Evolutionary conservation across 164 flowering plant species (phyloP), one percentile per base, ranked within the genome.

Genomic region (Nymphaea thermarum): DNA sequence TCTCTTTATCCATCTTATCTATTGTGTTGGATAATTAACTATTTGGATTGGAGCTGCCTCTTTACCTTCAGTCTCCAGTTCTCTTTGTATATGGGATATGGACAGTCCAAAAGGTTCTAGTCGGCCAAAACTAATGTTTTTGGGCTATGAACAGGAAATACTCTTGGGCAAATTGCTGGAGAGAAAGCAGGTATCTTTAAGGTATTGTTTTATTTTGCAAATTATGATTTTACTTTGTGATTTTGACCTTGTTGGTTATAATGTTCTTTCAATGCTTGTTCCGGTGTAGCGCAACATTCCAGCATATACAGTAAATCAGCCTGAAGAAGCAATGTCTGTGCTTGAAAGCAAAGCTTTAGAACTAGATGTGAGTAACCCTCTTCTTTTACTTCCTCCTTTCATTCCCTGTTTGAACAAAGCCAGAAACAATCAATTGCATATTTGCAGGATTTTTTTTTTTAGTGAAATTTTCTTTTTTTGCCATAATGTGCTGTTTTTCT

Each of bases 181-280:
- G 89, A 90, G 79, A 95, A 95, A 76, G 98, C 99, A 71, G 99
- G 99, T 70, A 92, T 95, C 71, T 89, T 95, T 72, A 95, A 95
- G 98, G 99, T 95, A 63, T 63, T 75, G 14, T 57, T 60, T 55
- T n/a, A 2, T 36, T 11, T 17, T 17, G 15, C 6, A 61, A 8
- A 61, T n/a, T n/a, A 8, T 11, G n/a, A 61, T 61, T n/a, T 3
- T 14, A 47, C 12, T 47, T 47, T 47, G 7, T 6, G 12, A 5
- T 4, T 7, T 47, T 47, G 2, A 2, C 55, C 12, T 14, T 47
- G 12, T 6, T 47, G 55, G 55, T 47, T 3, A 25, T 47, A 14
- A 47, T 14, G 7, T 47, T 7, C 55, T 44, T 5, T 66, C 43
- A 45, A 42, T 41, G 62, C 12, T 65, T 60, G 64, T 62, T 64